These are phyloP conservation scores for Pelargonium nanum DNA, from an alignment of 345 rosid genomes.

Conservation along the genomic window DNA sequence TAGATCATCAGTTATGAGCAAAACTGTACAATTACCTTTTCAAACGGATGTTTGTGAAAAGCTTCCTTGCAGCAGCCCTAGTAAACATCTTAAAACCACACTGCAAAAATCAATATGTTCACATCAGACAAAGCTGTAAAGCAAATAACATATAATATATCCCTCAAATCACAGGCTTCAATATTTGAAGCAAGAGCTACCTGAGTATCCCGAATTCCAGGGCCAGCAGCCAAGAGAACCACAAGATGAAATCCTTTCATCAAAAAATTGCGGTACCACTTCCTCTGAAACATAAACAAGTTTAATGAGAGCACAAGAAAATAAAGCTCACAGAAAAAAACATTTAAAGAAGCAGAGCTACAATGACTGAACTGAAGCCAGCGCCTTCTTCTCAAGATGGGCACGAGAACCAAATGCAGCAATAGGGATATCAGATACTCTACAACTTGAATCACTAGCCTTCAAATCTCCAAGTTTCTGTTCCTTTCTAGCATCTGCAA, in stretches of 20 bases:
- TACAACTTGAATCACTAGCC: slow-evolving; percentile 26
- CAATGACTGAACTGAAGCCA: slow-evolving; percentile 68
- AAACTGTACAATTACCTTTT: slow-evolving; percentile 41
- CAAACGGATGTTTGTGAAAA: slow-evolving; percentile 73
- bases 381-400: slow-evolving; percentile 92
- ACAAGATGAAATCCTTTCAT: slow-evolving; percentile 98
- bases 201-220: slow-evolving; percentile 97
- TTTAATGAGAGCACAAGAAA: slow-evolving; percentile 5
- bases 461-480: slow-evolving; percentile 33
- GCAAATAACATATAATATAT: not conserved
- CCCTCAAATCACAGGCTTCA: not conserved
- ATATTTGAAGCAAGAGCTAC: slow-evolving; percentile 20
- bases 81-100: slow-evolving; percentile 99
- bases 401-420: slow-evolving; percentile 98
- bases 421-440: slow-evolving; percentile 61
- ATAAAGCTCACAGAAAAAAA: not conserved
- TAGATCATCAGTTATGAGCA: not conserved
- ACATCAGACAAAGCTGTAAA: not conserved
- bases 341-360: slow-evolving; percentile 1
- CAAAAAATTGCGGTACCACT: slow-evolving; percentile 91
- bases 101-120: slow-evolving; percentile 28
- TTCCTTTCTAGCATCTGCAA: slow-evolving; percentile 58
- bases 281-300: slow-evolving; percentile 54
- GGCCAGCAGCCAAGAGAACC: slow-evolving; percentile 77
- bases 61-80: slow-evolving; percentile 91